phyloP scores from a whole-genome alignment of 306 rosid genomes.

The Prunus mongolica region DNA sequence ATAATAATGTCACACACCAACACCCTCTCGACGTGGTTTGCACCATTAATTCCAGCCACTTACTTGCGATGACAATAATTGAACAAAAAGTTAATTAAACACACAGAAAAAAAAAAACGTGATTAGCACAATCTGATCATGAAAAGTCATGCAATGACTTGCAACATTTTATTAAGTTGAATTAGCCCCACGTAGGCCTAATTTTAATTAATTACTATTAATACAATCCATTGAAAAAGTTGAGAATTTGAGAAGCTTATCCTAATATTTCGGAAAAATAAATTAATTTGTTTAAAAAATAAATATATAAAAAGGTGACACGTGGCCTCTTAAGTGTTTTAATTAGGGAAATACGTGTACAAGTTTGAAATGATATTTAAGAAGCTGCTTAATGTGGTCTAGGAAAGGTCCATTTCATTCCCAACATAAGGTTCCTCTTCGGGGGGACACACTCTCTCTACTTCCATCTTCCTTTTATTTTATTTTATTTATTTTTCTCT shows the following conservation, averaged over 20 bases:
- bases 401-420: constrained; percentile 23
- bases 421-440: constrained; percentile 51
- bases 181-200: too few relatives aligned
- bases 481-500: neutral
- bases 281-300: neutral
- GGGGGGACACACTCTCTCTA: constrained; percentile 50
- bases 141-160: too few relatives aligned
- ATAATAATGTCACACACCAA: neutral
- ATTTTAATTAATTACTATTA: too few relatives aligned
- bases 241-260: neutral
- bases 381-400: constrained; percentile 17
- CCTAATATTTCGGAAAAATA: neutral
- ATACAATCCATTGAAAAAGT: neutral
- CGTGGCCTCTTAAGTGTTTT: neutral
- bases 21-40: neutral
- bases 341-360: neutral
- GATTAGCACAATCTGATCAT: neutral
- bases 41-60: neutral
- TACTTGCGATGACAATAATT: neutral
- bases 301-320: neutral
- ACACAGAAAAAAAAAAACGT: neutral
- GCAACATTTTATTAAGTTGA: too few relatives aligned
- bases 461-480: constrained; percentile 2
- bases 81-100: too few relatives aligned
- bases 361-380: neutral